These are phyloP conservation scores for Schoenoplectus tabernaemontani DNA, from an alignment of 202 grass and related monocot species.

Conservation along the genomic window DNA sequence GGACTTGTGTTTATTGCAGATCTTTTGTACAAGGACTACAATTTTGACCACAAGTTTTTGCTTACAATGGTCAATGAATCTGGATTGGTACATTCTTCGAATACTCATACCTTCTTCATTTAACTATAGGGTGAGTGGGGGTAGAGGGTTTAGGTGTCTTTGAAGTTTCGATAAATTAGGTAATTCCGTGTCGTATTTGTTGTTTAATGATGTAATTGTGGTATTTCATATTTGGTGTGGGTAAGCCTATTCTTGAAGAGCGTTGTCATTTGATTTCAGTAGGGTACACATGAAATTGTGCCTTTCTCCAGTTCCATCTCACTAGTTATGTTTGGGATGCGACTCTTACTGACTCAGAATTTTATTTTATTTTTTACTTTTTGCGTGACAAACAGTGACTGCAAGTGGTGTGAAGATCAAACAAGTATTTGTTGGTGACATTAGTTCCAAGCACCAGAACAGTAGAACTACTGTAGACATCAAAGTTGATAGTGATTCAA, in stretches of 20 bases:
- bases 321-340: neutral
- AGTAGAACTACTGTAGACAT: conserved; percentile 64
- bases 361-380: neutral
- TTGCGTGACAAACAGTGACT: conserved; percentile 40
- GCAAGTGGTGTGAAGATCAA: conserved; percentile 63
- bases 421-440: conserved; percentile 66
- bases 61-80: conserved; percentile 35
- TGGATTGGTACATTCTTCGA: conserved; percentile 45
- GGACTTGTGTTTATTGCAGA: conserved; percentile 31
- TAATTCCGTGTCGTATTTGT: neutral
- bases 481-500: conserved; percentile 67
- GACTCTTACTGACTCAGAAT: neutral
- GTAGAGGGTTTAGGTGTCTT: neutral
- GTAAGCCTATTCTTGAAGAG: neutral
- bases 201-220: neutral
- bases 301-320: neutral
- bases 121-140: neutral
- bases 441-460: conserved; percentile 55
- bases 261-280: neutral
- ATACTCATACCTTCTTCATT: neutral
- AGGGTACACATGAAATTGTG: neutral
- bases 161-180: neutral
- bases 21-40: conserved; percentile 87
- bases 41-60: conserved; percentile 77
- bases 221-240: neutral